A percentile compares a stretch with the other conserved stretches of the same genome.
Conservation (phyloP, 768 basidiomycete genomes). For the Xerocomellus intermedius region DNA sequence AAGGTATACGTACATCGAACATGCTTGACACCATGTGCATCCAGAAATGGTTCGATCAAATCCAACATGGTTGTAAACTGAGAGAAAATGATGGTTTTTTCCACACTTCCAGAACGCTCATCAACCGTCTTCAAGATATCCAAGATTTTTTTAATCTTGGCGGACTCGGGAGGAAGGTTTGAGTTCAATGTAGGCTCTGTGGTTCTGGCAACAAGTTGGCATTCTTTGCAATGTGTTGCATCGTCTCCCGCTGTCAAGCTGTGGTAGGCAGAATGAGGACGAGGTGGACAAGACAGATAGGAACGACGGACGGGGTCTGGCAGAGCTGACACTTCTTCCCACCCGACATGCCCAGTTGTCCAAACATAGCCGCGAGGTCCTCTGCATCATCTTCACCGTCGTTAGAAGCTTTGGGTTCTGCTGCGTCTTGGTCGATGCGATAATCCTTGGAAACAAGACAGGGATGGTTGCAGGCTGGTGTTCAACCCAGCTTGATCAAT, state of each 20-base stretch:
- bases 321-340: slow-evolving; percentile 78
- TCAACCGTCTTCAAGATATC: slow-evolving; percentile 68
- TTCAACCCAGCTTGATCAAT: neutral
- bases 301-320: slow-evolving; percentile 55
- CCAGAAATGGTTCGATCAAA: slow-evolving; percentile 82
- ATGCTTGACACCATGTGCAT: slow-evolving; percentile 61
- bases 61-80: slow-evolving; percentile 90
- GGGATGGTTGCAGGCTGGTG: slow-evolving; percentile 86
- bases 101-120: slow-evolving; percentile 50
- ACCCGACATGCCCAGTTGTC: slow-evolving; percentile 57
- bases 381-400: slow-evolving; percentile 59
- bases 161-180: slow-evolving; percentile 62
- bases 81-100: slow-evolving; percentile 97
- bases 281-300: neutral
- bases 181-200: slow-evolving; percentile 32
- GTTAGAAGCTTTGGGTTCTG: slow-evolving; percentile 61
- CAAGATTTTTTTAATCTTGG: slow-evolving; percentile 85
- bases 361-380: slow-evolving; percentile 74
- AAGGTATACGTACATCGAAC: slow-evolving; percentile 72
- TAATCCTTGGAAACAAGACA: slow-evolving; percentile 77
- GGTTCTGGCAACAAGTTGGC: slow-evolving; percentile 51
- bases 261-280: neutral
- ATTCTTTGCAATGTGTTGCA: slow-evolving; percentile 55
- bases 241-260: slow-evolving; percentile 24
- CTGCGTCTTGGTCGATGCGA: slow-evolving; percentile 68